These are phyloP conservation scores for Pythium aphanidermatum DNA, from an alignment of 352 stramenopile genomes.

Conservation along the genomic window DNA sequence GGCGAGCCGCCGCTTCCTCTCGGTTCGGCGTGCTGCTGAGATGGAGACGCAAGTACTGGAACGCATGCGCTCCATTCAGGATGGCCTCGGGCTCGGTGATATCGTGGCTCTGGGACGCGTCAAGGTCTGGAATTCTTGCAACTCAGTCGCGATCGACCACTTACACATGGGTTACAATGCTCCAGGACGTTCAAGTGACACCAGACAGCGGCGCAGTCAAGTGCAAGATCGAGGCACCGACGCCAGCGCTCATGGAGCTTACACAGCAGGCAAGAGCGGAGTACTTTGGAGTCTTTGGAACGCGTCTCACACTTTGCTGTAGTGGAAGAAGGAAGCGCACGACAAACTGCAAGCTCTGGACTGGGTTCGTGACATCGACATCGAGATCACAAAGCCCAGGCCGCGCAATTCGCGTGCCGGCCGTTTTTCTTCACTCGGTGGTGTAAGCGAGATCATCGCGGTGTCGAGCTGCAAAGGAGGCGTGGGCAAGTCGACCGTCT, in stretches of 20 bases:
- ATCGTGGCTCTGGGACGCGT: slow-evolving; percentile 73
- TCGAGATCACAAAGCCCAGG: slow-evolving; percentile 55
- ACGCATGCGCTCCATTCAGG: slow-evolving; percentile 53
- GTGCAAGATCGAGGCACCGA: slow-evolving; percentile 70
- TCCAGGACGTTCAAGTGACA: slow-evolving; percentile 52
- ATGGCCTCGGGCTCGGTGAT: slow-evolving; percentile 66
- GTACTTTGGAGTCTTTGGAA: neutral
- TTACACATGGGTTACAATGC: no score
- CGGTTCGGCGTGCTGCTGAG: slow-evolving; percentile 53
- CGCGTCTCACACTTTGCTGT: no score
- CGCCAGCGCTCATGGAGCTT: slow-evolving; percentile 61
- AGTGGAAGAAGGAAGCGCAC: slow-evolving; percentile 69
- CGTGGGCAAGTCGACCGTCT: slow-evolving; percentile 98
- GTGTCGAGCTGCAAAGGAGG: slow-evolving; percentile 95
- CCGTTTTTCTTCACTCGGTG: slow-evolving; percentile 71
- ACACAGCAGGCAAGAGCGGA: slow-evolving; percentile 43
- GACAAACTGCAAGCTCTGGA: slow-evolving; percentile 43
- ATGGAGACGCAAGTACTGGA: slow-evolving; percentile 77
- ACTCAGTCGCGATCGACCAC: neutral
- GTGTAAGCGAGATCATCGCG: slow-evolving; percentile 85
- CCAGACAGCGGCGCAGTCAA: slow-evolving; percentile 39
- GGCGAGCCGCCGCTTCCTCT: slow-evolving; percentile 32
- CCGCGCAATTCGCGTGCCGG: slow-evolving; percentile 60
- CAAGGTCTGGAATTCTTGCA: slow-evolving; percentile 38
- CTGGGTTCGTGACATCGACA: slow-evolving; percentile 68